phyloP scores from a whole-genome alignment of 148 eudicot genomes.

The Rhododendron ferrugineum region DNA sequence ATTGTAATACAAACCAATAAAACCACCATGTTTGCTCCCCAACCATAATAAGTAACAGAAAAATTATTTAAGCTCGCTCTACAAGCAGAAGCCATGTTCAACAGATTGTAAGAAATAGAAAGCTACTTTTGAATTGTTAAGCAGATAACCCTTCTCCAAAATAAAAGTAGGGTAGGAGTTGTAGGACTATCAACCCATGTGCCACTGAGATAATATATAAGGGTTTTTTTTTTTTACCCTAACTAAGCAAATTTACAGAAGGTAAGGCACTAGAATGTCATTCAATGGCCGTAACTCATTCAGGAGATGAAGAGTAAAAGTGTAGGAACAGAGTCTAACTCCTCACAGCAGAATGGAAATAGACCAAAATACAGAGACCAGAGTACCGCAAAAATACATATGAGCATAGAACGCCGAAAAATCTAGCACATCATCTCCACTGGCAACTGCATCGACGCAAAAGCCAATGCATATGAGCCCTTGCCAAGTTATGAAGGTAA shows the following conservation, averaged over 20 bases:
- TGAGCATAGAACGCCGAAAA: too few relatives aligned
- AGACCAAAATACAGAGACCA: not conserved
- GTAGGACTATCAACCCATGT: not conserved
- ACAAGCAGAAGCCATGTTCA: not conserved
- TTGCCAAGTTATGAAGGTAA: not conserved
- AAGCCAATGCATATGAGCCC: not conserved
- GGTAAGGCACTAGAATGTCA: not conserved
- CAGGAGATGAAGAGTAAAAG: not conserved
- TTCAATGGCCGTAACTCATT: not conserved
- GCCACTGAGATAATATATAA: not conserved
- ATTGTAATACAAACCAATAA: not conserved
- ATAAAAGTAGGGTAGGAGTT: not conserved
- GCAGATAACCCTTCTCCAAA: conserved; percentile 1
- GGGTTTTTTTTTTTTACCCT: not conserved
- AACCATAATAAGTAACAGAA: not conserved
- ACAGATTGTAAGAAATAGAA: not conserved
- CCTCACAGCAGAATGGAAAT: not conserved
- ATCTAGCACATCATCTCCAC: not conserved
- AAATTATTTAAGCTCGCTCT: not conserved
- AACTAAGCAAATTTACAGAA: not conserved
- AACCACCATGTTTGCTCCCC: not conserved
- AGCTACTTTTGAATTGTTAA: not conserved
- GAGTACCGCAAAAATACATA: not conserved
- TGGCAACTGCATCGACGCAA: not conserved
- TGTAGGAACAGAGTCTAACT: not conserved